phyloP scores from a whole-genome alignment of 1,139 yeast genomes.

The Protomyces inundatus region DNA sequence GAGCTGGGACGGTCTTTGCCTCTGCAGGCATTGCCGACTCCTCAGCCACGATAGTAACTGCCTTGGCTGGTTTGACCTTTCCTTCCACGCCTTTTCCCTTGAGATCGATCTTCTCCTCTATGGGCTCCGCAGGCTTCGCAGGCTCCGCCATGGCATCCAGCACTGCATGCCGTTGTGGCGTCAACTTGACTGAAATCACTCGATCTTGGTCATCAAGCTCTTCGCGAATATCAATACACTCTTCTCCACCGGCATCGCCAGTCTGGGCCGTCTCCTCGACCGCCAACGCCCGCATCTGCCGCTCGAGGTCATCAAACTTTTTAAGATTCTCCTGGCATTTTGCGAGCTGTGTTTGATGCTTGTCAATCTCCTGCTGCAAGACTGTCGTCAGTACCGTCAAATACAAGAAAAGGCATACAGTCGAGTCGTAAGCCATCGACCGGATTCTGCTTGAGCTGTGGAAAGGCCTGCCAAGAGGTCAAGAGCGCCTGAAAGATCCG shows the following conservation, averaged over 20 bases:
- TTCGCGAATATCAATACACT: constrained; percentile 17
- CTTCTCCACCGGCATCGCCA: not conserved
- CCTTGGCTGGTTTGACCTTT: not conserved
- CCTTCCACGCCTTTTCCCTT: not conserved
- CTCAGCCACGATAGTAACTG: too few species aligned
- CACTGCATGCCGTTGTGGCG: constrained; percentile 3
- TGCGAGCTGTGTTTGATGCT: not conserved
- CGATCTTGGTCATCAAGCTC: constrained; percentile 20
- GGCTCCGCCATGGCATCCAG: not conserved
- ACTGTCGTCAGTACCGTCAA: not conserved
- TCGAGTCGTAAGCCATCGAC: constrained; percentile 12
- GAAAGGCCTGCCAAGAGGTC: constrained; percentile 2
- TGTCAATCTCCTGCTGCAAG: not conserved
- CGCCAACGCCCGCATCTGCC: constrained; percentile 10
- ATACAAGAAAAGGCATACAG: not conserved
- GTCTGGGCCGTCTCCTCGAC: not conserved
- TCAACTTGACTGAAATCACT: not conserved
- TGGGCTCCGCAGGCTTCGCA: not conserved
- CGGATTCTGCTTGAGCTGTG: constrained; percentile 6
- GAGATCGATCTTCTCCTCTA: not conserved
- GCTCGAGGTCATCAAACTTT: constrained; percentile 8
- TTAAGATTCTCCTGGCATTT: constrained; percentile 4
- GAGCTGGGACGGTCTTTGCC: not conserved
- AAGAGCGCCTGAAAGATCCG: not conserved
- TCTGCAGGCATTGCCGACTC: too few species aligned